A percentile compares a stretch with the other conserved stretches of the same genome.
Evolutionary conservation across 495 filamentous ascomycete genomes (phyloP).

Genomic region (Saxophila tyrrhenica): DNA sequence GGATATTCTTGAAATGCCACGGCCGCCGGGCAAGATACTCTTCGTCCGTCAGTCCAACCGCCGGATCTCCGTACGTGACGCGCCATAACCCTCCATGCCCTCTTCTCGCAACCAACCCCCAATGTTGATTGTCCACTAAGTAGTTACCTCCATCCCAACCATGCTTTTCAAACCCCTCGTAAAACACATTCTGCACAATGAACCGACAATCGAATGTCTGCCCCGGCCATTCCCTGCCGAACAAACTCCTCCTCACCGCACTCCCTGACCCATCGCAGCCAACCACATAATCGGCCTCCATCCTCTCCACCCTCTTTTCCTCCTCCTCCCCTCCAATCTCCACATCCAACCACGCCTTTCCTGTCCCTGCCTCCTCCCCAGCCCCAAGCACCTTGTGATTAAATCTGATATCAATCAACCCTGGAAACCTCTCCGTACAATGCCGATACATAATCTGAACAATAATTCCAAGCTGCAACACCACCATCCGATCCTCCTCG

Average conservation of each 20-base stretch:
- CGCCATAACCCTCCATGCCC: conserved; percentile 17
- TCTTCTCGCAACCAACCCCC: conserved; percentile 16
- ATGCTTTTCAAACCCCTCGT: conserved; percentile 20
- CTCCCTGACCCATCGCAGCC: conserved; percentile 13
- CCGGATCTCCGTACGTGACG: conserved; percentile 15
- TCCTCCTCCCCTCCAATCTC: conserved; percentile 12
- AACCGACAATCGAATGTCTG: conserved; percentile 14
- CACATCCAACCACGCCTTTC: conserved; percentile 14
- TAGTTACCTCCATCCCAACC: conserved; percentile 18
- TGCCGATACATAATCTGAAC: conserved; percentile 19
- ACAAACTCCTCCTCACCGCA: conserved; percentile 12
- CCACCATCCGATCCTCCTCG: conserved; percentile 15
- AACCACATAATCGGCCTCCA: conserved; percentile 7
- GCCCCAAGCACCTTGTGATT: conserved; percentile 12
- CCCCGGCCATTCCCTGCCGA: conserved; percentile 13
- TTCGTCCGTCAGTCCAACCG: conserved; percentile 11
- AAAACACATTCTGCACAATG: conserved; percentile 17
- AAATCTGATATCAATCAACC: conserved; percentile 13
- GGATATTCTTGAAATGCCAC: conserved; percentile 13
- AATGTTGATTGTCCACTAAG: conserved; percentile 19
- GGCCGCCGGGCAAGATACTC: conserved; percentile 6
- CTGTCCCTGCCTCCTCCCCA: conserved; percentile 2
- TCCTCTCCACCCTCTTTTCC: conserved; percentile 3
- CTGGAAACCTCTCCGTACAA: conserved; percentile 7
- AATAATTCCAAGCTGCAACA: conserved; percentile 14